Evolutionary conservation across 768 basidiomycete species (phyloP).

Genomic region (Phylloporus scabripes): DNA sequence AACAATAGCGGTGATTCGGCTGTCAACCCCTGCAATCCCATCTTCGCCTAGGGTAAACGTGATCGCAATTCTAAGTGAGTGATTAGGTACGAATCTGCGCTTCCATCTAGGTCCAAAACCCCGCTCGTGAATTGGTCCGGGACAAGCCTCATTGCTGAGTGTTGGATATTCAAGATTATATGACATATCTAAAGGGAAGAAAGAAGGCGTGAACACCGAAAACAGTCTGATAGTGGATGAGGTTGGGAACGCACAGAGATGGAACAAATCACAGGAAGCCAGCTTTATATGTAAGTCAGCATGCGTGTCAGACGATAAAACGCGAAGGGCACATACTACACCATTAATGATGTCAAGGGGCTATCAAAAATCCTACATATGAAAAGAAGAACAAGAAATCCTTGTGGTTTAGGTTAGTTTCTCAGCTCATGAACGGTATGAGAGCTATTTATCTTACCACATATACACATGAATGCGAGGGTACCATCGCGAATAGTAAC

Average conservation of each 20-base stretch:
- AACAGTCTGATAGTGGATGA: neutral
- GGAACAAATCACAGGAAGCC: slow-evolving; percentile 14
- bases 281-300: slow-evolving; percentile 9
- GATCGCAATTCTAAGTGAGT: neutral
- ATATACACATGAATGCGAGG: slow-evolving; percentile 9
- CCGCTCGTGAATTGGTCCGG: slow-evolving; percentile 14
- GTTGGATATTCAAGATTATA: slow-evolving; percentile 19
- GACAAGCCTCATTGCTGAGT: neutral
- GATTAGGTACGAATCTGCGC: slow-evolving; percentile 12
- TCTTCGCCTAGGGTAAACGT: neutral
- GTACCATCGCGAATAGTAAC: slow-evolving; percentile 23
- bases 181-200: slow-evolving; percentile 8
- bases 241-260: slow-evolving; percentile 6
- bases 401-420: slow-evolving; percentile 4
- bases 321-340: slow-evolving; percentile 8
- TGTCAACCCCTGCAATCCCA: no score
- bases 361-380: neutral
- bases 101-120: slow-evolving; percentile 9
- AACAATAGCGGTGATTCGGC: no score
- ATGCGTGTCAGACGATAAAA: neutral
- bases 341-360: slow-evolving; percentile 2
- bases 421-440: neutral
- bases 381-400: slow-evolving; percentile 9
- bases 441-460: slow-evolving; percentile 7
- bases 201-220: neutral